A percentile compares a stretch with the other conserved stretches of the same genome.
Conservation (phyloP, 441 rosid species). For the Mallotus repandus region DNA sequence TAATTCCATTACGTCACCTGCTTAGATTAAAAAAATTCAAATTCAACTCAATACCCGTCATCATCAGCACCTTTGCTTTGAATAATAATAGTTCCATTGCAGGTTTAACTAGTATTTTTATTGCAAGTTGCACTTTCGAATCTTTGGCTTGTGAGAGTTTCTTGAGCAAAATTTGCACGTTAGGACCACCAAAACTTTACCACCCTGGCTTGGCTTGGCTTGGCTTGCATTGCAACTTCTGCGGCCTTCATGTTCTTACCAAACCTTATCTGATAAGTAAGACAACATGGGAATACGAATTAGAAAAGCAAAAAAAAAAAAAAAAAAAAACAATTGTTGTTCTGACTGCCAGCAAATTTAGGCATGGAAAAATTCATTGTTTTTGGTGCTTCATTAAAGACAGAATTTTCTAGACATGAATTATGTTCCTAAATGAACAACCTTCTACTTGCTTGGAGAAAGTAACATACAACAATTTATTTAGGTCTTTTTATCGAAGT, state of each 20-base stretch:
- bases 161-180: conserved; percentile 15
- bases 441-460: not conserved
- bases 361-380: conserved; percentile 27
- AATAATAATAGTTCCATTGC: not conserved
- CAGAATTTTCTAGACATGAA: not conserved
- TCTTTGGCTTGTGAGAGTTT: not conserved
- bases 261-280: not conserved
- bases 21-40: conserved; percentile 4
- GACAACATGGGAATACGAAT: not conserved
- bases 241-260: conserved; percentile 36
- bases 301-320: not conserved
- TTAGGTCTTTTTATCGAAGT: not conserved
- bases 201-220: not conserved
- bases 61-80: not conserved
- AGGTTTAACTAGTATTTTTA: conserved; percentile 14
- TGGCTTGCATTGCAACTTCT: not conserved
- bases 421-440: not conserved
- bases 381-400: not conserved
- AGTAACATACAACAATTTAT: not conserved
- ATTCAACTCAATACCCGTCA: conserved; percentile 19
- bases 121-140: conserved; percentile 9
- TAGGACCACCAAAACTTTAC: conserved; percentile 13
- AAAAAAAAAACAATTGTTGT: conserved; percentile 1
- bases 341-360: conserved; percentile 2
- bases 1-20: not conserved